Conservation (phyloP, 768 basidiomycete genomes). For the Pulveroboletus ravenelii region DNA sequence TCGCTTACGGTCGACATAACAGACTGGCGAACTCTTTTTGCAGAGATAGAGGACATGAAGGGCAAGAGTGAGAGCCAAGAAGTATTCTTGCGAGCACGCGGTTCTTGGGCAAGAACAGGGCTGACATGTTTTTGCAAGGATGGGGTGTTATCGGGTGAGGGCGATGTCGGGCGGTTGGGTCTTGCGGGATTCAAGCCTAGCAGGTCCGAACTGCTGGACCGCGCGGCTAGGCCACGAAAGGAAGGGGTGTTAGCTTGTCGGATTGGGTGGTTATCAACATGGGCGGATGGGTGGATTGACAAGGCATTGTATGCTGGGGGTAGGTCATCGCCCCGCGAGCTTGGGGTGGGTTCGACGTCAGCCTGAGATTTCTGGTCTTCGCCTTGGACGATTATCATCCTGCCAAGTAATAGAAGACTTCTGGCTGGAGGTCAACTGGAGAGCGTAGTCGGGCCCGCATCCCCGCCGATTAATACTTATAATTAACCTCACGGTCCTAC, state of each 20-base stretch:
- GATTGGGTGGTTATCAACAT: neutral
- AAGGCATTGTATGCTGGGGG: constrained; percentile 17
- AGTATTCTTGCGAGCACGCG: constrained; percentile 3
- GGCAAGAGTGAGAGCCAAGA: constrained; percentile 30
- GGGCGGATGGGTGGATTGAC: neutral
- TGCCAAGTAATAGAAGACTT: neutral
- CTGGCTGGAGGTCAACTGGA: neutral
- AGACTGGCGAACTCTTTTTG: constrained; percentile 48
- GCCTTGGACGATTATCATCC: neutral
- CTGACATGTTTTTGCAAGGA: neutral
- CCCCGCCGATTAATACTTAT: no score
- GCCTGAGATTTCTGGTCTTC: neutral
- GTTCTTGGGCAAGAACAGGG: neutral
- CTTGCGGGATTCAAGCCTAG: no score
- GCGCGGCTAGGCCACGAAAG: neutral
- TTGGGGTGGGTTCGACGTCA: neutral
- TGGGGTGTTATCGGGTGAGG: neutral
- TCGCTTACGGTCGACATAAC: constrained; percentile 51
- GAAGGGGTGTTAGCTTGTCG: neutral
- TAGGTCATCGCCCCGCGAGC: neutral
- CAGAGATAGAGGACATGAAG: constrained; percentile 23
- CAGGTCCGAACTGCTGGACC: neutral
- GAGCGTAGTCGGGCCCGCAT: no score
- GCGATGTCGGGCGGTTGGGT: neutral
- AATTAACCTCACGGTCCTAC: neutral